phyloP scores from a whole-genome alignment of 495 filamentous ascomycete species.

The Cladorrhinum samala region DNA sequence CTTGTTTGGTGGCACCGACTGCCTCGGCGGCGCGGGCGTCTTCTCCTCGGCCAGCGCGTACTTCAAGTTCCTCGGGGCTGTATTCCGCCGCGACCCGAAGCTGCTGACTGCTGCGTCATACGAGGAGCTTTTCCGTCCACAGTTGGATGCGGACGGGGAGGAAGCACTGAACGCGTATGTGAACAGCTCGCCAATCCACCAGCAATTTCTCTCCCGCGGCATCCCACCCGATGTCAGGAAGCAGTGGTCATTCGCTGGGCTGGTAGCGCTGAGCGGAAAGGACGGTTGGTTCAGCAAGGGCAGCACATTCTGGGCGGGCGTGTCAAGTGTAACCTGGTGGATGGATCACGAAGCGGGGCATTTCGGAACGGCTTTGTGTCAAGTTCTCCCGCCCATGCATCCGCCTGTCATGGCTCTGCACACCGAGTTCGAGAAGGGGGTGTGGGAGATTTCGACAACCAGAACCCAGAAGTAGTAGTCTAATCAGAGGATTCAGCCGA shows the following conservation, averaged over 20 bases:
- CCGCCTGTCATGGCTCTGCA: conserved; percentile 6
- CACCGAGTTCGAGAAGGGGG: conserved; percentile 8
- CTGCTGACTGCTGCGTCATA: conserved; percentile 5
- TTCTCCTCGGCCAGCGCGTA: conserved; percentile 7
- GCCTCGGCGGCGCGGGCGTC: conserved; percentile 4
- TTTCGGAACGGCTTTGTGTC: conserved; percentile 8
- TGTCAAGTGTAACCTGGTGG: conserved; percentile 8
- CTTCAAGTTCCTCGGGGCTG: conserved; percentile 9
- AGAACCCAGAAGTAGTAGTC: background rate
- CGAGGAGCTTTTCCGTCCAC: conserved; percentile 12
- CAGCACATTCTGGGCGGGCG: conserved; percentile 10
- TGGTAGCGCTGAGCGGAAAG: background rate
- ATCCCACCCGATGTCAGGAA: conserved; percentile 8
- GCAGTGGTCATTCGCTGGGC: conserved; percentile 10
- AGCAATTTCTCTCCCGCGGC: conserved; percentile 3
- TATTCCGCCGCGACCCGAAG: conserved; percentile 7
- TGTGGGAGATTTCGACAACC: conserved; percentile 5
- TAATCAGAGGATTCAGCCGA: too few relatives aligned
- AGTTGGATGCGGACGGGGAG: conserved; percentile 7
- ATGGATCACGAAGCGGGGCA: conserved; percentile 9
- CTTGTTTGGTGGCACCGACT: conserved; percentile 5
- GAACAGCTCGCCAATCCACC: background rate
- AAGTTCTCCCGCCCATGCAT: conserved; percentile 10
- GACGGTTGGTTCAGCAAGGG: conserved; percentile 9
- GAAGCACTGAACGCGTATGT: conserved; percentile 11